phyloP scores from a whole-genome alignment of 768 basidiomycete genomes.

The Panellus pusillus region DNA sequence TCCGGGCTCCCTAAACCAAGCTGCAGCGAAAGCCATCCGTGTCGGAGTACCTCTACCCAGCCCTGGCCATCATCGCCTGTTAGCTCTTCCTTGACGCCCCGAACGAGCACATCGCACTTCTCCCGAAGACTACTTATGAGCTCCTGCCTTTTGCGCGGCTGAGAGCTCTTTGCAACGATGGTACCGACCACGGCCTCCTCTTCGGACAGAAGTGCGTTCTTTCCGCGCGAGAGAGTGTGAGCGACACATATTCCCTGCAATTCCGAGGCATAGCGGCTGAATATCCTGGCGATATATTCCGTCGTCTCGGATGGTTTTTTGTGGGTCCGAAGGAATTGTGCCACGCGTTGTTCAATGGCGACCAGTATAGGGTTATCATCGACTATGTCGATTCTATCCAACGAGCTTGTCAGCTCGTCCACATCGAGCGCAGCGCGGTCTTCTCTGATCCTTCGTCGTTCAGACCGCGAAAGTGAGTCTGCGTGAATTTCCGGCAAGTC shows the following conservation, averaged over 20 bases:
- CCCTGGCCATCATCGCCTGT: constrained; percentile 45
- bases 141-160: constrained; percentile 53
- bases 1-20: constrained; percentile 37
- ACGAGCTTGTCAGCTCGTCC: constrained; percentile 24
- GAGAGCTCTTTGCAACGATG: constrained; percentile 61
- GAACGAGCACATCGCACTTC: constrained; percentile 52
- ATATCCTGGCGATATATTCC: constrained; percentile 34
- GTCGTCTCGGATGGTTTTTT: constrained; percentile 21
- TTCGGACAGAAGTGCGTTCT: constrained; percentile 49
- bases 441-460: constrained; percentile 17
- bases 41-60: constrained; percentile 40
- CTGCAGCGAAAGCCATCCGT: constrained; percentile 59
- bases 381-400: constrained; percentile 17
- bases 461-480: constrained; percentile 17
- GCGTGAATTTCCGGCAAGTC: constrained; percentile 40
- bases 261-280: constrained; percentile 43
- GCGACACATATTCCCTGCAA: constrained; percentile 48
- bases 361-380: constrained; percentile 25
- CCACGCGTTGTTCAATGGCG: constrained; percentile 27
- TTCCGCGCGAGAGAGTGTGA: constrained; percentile 46
- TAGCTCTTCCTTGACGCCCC: constrained; percentile 49
- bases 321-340: constrained; percentile 31
- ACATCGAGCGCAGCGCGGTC: constrained; percentile 16
- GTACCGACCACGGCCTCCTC: constrained; percentile 68
- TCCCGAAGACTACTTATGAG: constrained; percentile 57